phyloP scores from a whole-genome alignment of 108 stramenopile species.

The Cyclotella choctawhatcheeana region DNA sequence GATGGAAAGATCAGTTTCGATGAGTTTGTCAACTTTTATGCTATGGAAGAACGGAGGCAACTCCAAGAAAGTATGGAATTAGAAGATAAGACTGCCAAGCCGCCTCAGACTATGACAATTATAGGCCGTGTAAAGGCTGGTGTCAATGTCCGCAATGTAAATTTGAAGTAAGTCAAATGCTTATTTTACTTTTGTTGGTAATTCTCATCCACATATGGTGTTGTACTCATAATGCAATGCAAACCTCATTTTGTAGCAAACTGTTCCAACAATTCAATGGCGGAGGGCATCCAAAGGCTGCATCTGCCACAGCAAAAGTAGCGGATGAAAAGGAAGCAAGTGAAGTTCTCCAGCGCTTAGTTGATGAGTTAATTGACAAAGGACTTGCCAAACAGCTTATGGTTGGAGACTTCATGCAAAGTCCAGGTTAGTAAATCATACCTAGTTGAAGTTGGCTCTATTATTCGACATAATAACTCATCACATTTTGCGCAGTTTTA shows the following conservation, averaged over 20 bases:
- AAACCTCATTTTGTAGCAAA: constrained; percentile 12
- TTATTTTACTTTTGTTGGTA: too few species aligned
- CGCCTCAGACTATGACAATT: constrained; percentile 76
- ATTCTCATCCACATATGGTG: too few species aligned
- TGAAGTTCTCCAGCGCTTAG: constrained; percentile 64
- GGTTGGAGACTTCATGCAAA: constrained; percentile 88
- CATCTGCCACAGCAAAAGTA: constrained; percentile 81
- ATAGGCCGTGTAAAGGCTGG: constrained; percentile 89
- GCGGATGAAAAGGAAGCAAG: constrained; percentile 74
- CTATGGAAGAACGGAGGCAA: constrained; percentile 50
- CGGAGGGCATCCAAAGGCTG: constrained; percentile 90
- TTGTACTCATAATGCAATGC: not conserved
- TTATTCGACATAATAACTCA: not conserved
- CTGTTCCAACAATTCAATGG: constrained; percentile 81
- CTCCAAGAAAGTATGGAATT: constrained; percentile 27
- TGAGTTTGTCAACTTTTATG: constrained; percentile 77
- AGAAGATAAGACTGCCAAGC: constrained; percentile 31
- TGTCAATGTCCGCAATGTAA: constrained; percentile 77
- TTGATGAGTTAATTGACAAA: constrained; percentile 77
- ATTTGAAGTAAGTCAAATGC: constrained; percentile 61
- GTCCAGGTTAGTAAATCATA: constrained; percentile 33
- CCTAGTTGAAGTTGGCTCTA: not conserved
- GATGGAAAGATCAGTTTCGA: constrained; percentile 82
- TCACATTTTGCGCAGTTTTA: constrained; percentile 45
- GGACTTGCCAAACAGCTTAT: constrained; percentile 66